A percentile compares a stretch with the other conserved stretches of the same genome.
These are phyloP conservation scores for Musa troglodytarum DNA, from an alignment of 176 grass and related monocot species.

Conservation along the genomic window DNA sequence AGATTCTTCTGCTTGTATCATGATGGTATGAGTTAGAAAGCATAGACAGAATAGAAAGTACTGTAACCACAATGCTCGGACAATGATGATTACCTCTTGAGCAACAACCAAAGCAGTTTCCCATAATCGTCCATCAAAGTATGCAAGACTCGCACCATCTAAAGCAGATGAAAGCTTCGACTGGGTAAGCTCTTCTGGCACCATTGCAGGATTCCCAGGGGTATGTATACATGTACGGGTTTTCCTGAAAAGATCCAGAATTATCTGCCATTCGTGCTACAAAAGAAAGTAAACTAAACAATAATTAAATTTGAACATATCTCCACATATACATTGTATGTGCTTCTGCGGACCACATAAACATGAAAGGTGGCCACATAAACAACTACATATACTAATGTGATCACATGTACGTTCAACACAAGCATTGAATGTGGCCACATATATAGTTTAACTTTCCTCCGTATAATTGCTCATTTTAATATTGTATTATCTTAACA, in stretches of 20 bases:
- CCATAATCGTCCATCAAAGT: conserved; percentile 80
- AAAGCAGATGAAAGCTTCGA: conserved; percentile 55
- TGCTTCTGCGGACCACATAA: too few relatives aligned
- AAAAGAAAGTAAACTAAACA: too few relatives aligned
- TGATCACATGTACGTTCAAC: too few relatives aligned
- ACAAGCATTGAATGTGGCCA: neutral
- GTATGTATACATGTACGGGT: conserved; percentile 99
- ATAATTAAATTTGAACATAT: too few relatives aligned
- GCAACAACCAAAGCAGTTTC: conserved; percentile 87
- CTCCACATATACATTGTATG: too few relatives aligned
- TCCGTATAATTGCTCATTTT: too few relatives aligned
- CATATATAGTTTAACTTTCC: too few relatives aligned
- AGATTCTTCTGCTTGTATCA: neutral
- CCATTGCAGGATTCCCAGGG: conserved; percentile 62
- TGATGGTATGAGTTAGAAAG: neutral
- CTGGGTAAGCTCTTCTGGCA: conserved; percentile 62
- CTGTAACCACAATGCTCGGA: neutral
- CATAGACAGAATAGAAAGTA: neutral
- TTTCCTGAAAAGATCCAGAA: conserved; percentile 48
- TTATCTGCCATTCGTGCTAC: neutral
- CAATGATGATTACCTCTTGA: conserved; percentile 56
- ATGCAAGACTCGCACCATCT: conserved; percentile 46
- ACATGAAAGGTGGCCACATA: too few relatives aligned
- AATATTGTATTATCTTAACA: too few relatives aligned
- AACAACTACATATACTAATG: too few relatives aligned